Evolutionary conservation across 2,329 filamentous ascomycete genomes (phyloP).

Genomic region (Elsinoe necatrix): DNA sequence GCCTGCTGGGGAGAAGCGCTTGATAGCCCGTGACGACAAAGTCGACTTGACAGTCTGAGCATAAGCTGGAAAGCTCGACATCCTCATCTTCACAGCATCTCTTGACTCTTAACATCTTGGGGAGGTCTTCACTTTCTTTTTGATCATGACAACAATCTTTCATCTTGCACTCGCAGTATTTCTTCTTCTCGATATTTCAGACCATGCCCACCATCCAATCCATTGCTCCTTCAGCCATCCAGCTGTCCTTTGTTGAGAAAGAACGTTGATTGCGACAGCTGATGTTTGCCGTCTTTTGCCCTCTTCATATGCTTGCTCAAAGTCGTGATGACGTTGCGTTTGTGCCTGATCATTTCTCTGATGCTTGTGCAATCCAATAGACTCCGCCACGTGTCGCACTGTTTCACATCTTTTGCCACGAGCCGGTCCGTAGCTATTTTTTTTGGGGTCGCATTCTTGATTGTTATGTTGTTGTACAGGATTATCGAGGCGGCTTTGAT

Average conservation of each 20-base stretch:
- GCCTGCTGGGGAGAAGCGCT: no score
- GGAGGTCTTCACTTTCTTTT: not conserved
- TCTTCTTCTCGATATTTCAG: conserved; percentile 6
- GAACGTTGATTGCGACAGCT: not conserved
- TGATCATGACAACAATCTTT: conserved; percentile 7
- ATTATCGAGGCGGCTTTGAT: not conserved
- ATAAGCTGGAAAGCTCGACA: not conserved
- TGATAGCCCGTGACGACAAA: no score
- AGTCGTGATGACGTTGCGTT: not conserved
- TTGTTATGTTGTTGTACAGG: not conserved
- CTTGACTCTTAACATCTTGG: conserved; percentile 9
- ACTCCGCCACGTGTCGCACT: not conserved
- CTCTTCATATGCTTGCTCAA: not conserved
- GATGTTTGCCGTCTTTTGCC: not conserved
- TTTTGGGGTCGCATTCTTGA: not conserved
- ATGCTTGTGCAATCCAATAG: not conserved
- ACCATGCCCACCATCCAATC: not conserved
- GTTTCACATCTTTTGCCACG: not conserved
- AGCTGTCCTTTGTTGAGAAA: not conserved
- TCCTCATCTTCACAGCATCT: conserved; percentile 9
- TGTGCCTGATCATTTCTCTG: not conserved
- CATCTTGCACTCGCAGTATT: conserved; percentile 8
- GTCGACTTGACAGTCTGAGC: not conserved
- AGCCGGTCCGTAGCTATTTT: not conserved
- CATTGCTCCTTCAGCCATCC: not conserved